Evolutionary conservation across 108 stramenopile species (phyloP).

Genomic region (Nitzschia putrida): DNA sequence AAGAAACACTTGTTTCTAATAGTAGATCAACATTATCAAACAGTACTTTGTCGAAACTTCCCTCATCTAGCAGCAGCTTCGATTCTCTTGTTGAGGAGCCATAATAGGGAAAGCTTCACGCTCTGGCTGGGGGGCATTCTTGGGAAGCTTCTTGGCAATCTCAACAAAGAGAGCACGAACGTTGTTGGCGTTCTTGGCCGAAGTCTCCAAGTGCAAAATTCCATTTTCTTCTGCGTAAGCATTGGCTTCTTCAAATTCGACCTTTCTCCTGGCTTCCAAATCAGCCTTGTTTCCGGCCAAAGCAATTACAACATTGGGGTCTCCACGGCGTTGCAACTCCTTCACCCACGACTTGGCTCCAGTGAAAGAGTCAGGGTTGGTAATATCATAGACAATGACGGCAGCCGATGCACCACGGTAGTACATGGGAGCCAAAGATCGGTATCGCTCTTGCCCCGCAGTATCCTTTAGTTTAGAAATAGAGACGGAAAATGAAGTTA

Average conservation of each 20-base stretch:
- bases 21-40: too few relatives aligned
- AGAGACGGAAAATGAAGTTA: background rate
- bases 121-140: conserved; percentile 84
- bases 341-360: conserved; percentile 99
- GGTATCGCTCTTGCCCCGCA: conserved; percentile 95
- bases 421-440: conserved; percentile 96
- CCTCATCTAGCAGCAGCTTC: conserved; percentile 81
- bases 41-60: too few relatives aligned
- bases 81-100: conserved; percentile 78
- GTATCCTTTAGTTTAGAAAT: conserved; percentile 60
- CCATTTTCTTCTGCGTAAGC: conserved; percentile 93
- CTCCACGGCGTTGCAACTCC: conserved; percentile 96
- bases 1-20: too few relatives aligned
- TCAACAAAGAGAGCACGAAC: conserved; percentile 88
- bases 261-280: conserved; percentile 81
- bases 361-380: conserved; percentile 94
- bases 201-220: conserved; percentile 94
- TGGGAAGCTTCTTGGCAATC: conserved; percentile 94
- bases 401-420: conserved; percentile 76
- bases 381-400: conserved; percentile 94
- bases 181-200: conserved; percentile 95
- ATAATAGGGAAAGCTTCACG: conserved; percentile 92
- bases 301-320: conserved; percentile 97
- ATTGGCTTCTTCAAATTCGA: conserved; percentile 91
- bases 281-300: conserved; percentile 97